Evolutionary conservation across 1,284 basidiomycete species (phyloP).

Genomic region (Coriolopsis trogii): DNA sequence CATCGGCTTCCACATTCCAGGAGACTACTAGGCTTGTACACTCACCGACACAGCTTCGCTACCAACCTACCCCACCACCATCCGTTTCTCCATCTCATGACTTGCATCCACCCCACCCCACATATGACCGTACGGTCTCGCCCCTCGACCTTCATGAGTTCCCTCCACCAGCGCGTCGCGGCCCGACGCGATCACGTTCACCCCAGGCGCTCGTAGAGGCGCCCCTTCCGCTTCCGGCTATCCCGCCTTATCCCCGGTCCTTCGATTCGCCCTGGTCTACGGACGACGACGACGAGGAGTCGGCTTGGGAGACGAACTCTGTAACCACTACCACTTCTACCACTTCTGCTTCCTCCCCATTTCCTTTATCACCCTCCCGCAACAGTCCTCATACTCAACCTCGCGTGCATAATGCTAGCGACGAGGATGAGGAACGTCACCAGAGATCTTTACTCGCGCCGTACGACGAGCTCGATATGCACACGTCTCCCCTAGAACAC

Average conservation of each 20-base stretch:
- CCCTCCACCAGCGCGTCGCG: constrained; percentile 26
- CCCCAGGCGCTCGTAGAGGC: constrained; percentile 19
- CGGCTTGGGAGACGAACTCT: constrained; percentile 72
- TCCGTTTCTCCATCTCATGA: constrained; percentile 38
- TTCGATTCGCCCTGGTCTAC: constrained; percentile 65
- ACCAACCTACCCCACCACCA: constrained; percentile 47
- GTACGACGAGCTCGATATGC: constrained; percentile 29
- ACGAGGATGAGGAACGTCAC: constrained; percentile 40
- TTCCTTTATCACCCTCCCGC: constrained; percentile 38
- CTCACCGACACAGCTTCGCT: constrained; percentile 43
- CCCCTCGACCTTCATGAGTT: constrained; percentile 27
- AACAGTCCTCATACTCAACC: constrained; percentile 33
- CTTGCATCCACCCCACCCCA: constrained; percentile 6
- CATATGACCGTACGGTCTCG: constrained; percentile 15
- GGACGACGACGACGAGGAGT: constrained; percentile 69
- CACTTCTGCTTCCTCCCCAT: constrained; percentile 48
- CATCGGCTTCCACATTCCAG: constrained; percentile 32
- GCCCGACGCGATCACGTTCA: constrained; percentile 25
- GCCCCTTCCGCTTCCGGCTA: constrained; percentile 31
- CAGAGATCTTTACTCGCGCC: constrained; percentile 28
- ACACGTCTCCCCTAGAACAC: constrained; percentile 31
- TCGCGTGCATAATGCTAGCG: constrained; percentile 35
- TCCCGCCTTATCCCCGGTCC: constrained; percentile 27
- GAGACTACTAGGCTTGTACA: constrained; percentile 13
- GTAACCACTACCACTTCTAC: constrained; percentile 60